Conservation (phyloP, 1,139 yeast genomes). For the Lodderomyces theae region DNA sequence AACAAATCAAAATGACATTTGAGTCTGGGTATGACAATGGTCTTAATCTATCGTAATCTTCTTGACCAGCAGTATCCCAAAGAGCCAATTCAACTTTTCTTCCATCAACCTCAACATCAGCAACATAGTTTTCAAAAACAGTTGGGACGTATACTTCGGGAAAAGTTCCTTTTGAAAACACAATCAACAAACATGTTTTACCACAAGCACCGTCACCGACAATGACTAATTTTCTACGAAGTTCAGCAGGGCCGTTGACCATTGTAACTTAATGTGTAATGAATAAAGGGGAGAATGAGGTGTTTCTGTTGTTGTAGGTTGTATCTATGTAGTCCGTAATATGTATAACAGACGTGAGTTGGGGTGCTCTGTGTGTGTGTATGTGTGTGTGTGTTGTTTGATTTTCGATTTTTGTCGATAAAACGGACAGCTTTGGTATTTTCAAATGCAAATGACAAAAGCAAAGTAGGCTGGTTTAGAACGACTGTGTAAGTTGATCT, state of each 20-base stretch:
- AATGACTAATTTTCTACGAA: constrained; percentile 76
- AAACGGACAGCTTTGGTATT: background rate
- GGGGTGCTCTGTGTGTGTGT: too few relatives aligned
- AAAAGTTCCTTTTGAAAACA: constrained; percentile 91
- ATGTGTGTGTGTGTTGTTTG: background rate
- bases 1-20: constrained; percentile 87
- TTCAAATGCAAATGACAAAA: constrained; percentile 1
- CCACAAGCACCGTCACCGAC: constrained; percentile 92
- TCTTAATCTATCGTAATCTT: constrained; percentile 93
- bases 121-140: constrained; percentile 91
- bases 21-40: constrained; percentile 93
- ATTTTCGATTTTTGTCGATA: constrained; percentile 2
- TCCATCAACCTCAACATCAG: constrained; percentile 92
- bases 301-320: too few relatives aligned
- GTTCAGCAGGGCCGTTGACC: constrained; percentile 60
- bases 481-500: background rate
- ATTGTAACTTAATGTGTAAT: constrained; percentile 18
- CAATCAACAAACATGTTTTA: constrained; percentile 78
- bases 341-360: too few relatives aligned
- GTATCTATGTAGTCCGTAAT: too few relatives aligned
- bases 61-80: constrained; percentile 99
- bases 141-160: constrained; percentile 96
- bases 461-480: background rate
- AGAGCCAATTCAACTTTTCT: constrained; percentile 90
- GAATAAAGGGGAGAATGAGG: background rate